A percentile compares a stretch with the other conserved stretches of the same genome.
These are phyloP conservation scores for Pseudogymnoascus sp. DNA, from an alignment of 2,329 filamentous ascomycete genomes.

Conservation along the genomic window DNA sequence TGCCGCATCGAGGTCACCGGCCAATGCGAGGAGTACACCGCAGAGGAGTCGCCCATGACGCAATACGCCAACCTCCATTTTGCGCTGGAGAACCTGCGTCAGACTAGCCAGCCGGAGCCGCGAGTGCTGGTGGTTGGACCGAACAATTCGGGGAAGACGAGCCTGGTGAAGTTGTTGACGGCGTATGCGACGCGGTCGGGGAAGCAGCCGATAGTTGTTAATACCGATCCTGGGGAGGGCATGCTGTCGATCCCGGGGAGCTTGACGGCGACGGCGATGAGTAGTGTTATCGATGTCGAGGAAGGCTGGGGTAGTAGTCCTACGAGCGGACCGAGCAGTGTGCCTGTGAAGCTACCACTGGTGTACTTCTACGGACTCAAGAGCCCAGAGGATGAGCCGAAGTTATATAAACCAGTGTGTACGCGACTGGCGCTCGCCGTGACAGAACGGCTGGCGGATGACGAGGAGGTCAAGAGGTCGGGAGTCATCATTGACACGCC, in stretches of 20 bases:
- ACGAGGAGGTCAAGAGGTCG: constrained; percentile 59
- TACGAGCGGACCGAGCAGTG: constrained; percentile 78
- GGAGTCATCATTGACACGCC: constrained; percentile 85
- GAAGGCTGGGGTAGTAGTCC: constrained; percentile 86
- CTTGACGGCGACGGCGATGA: constrained; percentile 78
- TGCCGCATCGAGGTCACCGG: constrained; percentile 75
- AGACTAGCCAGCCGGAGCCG: constrained; percentile 53
- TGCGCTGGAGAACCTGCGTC: constrained; percentile 66
- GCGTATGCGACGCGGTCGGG: constrained; percentile 71
- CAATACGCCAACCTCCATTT: constrained; percentile 82
- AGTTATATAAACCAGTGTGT: constrained; percentile 65
- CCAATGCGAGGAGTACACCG: constrained; percentile 49
- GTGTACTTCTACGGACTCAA: constrained; percentile 81
- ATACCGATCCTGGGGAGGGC: constrained; percentile 74
- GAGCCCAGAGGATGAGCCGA: constrained; percentile 63
- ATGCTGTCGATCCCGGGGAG: constrained; percentile 73
- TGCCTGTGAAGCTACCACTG: constrained; percentile 85
- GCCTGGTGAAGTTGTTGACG: constrained; percentile 66
- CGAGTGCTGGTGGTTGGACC: constrained; percentile 79
- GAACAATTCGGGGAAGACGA: constrained; percentile 75
- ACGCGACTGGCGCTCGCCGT: constrained; percentile 73
- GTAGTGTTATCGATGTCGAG: constrained; percentile 79
- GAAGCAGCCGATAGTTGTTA: constrained; percentile 72
- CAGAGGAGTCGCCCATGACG: constrained; percentile 75
- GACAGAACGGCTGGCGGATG: constrained; percentile 68